Percentiles rank a stretch among this genome's conserved stretches.
Evolutionary conservation across 129 eudicot genomes (phyloP).

Genomic region (Pittosporum tobira): DNA sequence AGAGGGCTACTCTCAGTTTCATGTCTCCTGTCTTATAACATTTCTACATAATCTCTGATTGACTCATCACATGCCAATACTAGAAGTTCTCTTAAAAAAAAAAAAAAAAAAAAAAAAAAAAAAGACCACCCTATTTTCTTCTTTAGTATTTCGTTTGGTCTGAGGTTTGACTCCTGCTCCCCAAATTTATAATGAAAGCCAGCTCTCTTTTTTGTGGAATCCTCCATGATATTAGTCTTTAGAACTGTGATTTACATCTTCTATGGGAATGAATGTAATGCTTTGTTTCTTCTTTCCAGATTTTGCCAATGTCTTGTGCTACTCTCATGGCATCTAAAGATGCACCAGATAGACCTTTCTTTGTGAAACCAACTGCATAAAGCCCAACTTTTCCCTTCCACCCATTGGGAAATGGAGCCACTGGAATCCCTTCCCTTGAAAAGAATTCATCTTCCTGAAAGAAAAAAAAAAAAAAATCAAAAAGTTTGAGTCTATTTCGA

Average conservation of each 20-base stretch:
- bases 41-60: constrained; percentile 1
- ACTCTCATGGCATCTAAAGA: constrained; percentile 72
- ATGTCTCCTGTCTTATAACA: neutral
- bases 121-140: neutral
- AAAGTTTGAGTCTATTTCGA: too few species aligned
- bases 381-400: constrained; percentile 93
- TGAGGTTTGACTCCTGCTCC: too few species aligned
- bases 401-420: constrained; percentile 55
- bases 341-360: constrained; percentile 81
- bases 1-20: constrained; percentile 50
- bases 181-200: too few species aligned
- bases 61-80: neutral
- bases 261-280: constrained; percentile 50
- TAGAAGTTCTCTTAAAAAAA: neutral
- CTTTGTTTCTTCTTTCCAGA: constrained; percentile 74
- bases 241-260: constrained; percentile 43
- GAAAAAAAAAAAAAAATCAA: too few species aligned
- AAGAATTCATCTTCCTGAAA: constrained; percentile 87
- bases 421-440: constrained; percentile 59
- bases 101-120: neutral
- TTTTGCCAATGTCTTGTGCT: constrained; percentile 61
- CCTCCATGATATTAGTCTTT: neutral
- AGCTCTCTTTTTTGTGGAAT: too few species aligned
- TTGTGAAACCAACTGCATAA: constrained; percentile 89
- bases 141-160: too few species aligned